Percentiles rank a stretch among this genome's conserved stretches.
These are phyloP conservation scores for Kodamaea sp. DNA, from an alignment of 1,139 yeast genomes.

Conservation along the genomic window DNA sequence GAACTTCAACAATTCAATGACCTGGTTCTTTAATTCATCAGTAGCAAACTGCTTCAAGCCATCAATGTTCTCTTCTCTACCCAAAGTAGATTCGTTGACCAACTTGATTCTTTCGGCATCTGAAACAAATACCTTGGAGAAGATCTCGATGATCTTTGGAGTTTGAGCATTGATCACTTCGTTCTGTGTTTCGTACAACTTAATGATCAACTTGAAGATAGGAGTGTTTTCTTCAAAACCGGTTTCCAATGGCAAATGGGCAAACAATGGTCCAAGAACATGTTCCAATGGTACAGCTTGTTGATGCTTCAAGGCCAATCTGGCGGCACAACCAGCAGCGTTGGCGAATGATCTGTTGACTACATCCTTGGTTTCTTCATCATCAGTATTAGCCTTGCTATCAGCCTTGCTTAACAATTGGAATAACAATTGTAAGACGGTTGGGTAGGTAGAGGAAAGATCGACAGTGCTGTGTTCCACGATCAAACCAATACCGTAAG, in stretches of 20 bases:
- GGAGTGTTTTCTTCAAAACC: slow-evolving; percentile 95
- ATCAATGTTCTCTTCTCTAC: slow-evolving; percentile 80
- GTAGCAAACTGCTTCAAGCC: slow-evolving; percentile 75
- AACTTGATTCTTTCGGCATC: slow-evolving; percentile 72
- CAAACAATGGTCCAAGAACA: slow-evolving; percentile 73
- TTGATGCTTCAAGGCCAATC: slow-evolving; percentile 79
- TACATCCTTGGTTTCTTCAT: slow-evolving; percentile 78
- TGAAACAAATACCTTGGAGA: slow-evolving; percentile 70
- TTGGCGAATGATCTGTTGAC: slow-evolving; percentile 87
- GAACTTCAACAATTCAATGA: slow-evolving; percentile 70
- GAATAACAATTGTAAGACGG: slow-evolving; percentile 74
- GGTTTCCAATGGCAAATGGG: slow-evolving; percentile 81
- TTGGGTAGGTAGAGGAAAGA: slow-evolving; percentile 63
- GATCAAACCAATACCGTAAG: slow-evolving; percentile 90
- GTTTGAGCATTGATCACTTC: slow-evolving; percentile 58
- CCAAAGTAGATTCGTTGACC: slow-evolving; percentile 71
- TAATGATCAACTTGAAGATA: slow-evolving; percentile 74
- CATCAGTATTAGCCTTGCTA: slow-evolving; percentile 61
- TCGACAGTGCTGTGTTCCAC: slow-evolving; percentile 62
- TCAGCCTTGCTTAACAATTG: slow-evolving; percentile 79
- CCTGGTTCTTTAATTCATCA: slow-evolving; percentile 63
- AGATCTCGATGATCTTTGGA: slow-evolving; percentile 64
- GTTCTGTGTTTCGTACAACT: slow-evolving; percentile 67
- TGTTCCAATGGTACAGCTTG: slow-evolving; percentile 76
- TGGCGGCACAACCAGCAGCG: slow-evolving; percentile 96